Percentiles rank a stretch among this genome's conserved stretches.
Evolutionary conservation across 139 green algal species (phyloP).

Genomic region (Auxenochlorella pyrenoidosa): DNA sequence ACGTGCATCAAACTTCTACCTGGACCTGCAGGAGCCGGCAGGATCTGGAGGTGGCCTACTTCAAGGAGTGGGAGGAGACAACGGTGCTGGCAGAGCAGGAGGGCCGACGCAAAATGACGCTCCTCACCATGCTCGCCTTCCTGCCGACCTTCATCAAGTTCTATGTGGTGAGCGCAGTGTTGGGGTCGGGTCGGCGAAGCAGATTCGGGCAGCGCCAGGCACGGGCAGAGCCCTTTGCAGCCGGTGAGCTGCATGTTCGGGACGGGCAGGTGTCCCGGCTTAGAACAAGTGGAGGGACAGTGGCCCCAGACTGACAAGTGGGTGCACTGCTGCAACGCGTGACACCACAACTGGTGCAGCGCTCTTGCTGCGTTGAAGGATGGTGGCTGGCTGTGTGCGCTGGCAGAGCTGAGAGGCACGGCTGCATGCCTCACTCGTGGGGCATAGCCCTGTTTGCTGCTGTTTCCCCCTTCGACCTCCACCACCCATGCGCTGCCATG

Average conservation of each 20-base stretch:
- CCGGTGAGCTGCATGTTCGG: no score
- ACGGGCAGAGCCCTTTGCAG: background rate
- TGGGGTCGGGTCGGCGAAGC: background rate
- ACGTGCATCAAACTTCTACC: background rate
- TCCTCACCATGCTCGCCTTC: conserved; percentile 22
- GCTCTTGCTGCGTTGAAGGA: background rate
- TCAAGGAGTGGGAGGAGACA: conserved; percentile 37
- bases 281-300: no score
- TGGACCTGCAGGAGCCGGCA: conserved; percentile 25
- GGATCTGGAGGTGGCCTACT: conserved; percentile 40
- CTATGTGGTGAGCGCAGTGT: background rate
- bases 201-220: background rate
- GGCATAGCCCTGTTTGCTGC: background rate
- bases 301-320: no score
- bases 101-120: conserved; percentile 6
- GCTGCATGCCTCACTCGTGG: background rate
- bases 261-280: no score
- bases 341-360: no score
- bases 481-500: background rate
- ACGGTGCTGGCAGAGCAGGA: conserved; percentile 28
- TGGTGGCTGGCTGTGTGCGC: no score
- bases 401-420: no score
- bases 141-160: conserved; percentile 31
- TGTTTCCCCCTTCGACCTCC: background rate
- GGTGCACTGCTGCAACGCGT: no score